Evolutionary conservation across 1,139 yeast species (phyloP).

Genomic region (Hyphopichia pseudoburtonii): DNA sequence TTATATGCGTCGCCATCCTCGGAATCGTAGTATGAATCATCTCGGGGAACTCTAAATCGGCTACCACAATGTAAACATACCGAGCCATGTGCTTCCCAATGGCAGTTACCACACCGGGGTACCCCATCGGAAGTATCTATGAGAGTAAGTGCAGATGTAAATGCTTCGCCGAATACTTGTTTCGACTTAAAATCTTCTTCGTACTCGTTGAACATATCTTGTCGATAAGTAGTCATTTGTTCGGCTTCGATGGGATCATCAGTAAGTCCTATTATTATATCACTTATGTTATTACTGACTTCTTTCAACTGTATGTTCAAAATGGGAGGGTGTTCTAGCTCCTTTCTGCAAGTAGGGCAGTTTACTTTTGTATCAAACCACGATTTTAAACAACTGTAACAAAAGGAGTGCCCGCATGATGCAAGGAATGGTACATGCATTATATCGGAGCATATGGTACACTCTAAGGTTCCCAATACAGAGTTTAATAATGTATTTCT

Average conservation of each 20-base stretch:
- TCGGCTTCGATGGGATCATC: constrained; percentile 19
- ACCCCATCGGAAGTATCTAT: constrained; percentile 75
- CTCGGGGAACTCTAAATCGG: constrained; percentile 31
- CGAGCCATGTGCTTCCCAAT: constrained; percentile 73
- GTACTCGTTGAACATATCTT: constrained; percentile 28
- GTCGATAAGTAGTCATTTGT: constrained; percentile 20
- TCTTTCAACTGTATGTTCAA: constrained; percentile 45
- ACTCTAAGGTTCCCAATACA: constrained; percentile 31
- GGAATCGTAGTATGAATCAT: constrained; percentile 29
- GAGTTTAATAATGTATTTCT: constrained; percentile 20
- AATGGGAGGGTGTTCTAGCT: constrained; percentile 42
- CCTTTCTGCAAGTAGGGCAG: constrained; percentile 58
- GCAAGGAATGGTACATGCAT: constrained; percentile 46
- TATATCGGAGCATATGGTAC: constrained; percentile 44
- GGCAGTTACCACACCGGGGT: constrained; percentile 75
- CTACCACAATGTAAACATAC: constrained; percentile 57
- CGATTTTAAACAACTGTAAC: constrained; percentile 47
- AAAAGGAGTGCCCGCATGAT: constrained; percentile 47
- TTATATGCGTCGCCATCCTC: constrained; percentile 27
- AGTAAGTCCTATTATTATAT: constrained; percentile 26
- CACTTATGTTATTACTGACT: constrained; percentile 30
- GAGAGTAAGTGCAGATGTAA: constrained; percentile 49
- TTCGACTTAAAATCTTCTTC: constrained; percentile 36
- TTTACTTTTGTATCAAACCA: constrained; percentile 52
- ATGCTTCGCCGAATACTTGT: constrained; percentile 48